A percentile compares a stretch with the other conserved stretches of the same genome.
phyloP scores from a whole-genome alignment of 345 rosid genomes.

The Gossypium stocksii region DNA sequence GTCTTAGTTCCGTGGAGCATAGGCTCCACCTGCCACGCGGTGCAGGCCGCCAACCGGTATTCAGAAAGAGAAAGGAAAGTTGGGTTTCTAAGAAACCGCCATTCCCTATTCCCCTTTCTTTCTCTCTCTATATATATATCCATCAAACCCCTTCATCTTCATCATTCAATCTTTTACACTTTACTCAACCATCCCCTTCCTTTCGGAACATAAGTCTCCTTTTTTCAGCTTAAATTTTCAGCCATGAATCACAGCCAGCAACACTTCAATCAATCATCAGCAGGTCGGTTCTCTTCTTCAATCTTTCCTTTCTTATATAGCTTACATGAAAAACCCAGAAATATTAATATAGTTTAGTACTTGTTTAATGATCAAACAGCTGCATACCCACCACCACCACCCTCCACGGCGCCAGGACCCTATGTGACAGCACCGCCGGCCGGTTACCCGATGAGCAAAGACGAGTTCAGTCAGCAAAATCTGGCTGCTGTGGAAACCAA shows the following conservation, averaged over 20 bases:
- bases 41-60: background rate
- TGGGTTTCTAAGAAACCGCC: background rate
- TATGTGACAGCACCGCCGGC: conserved; percentile 8
- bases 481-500: background rate
- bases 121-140: background rate
- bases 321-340: background rate
- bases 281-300: background rate
- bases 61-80: background rate
- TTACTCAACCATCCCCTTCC: background rate
- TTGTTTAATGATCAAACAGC: background rate
- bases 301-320: background rate
- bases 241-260: conserved; percentile 1
- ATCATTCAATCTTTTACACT: background rate
- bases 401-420: background rate
- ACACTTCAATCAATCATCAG: background rate
- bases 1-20: background rate
- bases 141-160: background rate
- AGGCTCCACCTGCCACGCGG: background rate
- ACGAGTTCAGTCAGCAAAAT: background rate
- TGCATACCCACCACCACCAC: background rate
- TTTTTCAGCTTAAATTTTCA: background rate
- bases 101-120: background rate
- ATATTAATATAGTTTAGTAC: background rate
- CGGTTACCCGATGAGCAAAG: conserved; percentile 12
- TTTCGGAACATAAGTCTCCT: too few relatives aligned